Percentiles rank a stretch among this genome's conserved stretches.
Conservation (phyloP, 306 rosid species). For the Cajanus cajan region DNA sequence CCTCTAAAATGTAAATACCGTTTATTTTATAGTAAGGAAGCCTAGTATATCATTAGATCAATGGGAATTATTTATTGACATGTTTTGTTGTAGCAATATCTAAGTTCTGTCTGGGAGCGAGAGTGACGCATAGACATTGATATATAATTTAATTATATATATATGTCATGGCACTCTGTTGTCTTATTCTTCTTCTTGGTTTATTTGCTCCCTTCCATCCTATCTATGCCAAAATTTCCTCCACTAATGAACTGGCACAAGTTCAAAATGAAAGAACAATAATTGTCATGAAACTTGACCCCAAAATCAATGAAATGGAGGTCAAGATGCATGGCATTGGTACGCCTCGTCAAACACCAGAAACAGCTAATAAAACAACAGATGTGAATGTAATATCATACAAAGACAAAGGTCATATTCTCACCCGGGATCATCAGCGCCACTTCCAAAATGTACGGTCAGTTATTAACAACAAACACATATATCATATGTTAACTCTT, state of each 20-base stretch:
- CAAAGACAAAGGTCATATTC: background rate
- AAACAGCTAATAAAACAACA: constrained; percentile 23
- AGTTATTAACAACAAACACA: background rate
- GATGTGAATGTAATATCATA: background rate
- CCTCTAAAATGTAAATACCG: background rate
- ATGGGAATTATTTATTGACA: background rate
- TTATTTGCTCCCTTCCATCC: constrained; percentile 10
- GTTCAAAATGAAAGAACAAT: background rate
- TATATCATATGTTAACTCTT: background rate
- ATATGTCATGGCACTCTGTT: constrained; percentile 25
- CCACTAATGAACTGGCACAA: background rate
- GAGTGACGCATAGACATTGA: too few species aligned
- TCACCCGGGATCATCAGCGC: constrained; percentile 5
- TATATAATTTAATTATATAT: too few species aligned
- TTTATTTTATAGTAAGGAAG: constrained; percentile 15
- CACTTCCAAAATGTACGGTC: constrained; percentile 46
- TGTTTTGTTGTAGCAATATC: background rate
- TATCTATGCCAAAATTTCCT: constrained; percentile 22
- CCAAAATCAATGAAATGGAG: constrained; percentile 18
- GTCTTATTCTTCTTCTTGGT: constrained; percentile 23
- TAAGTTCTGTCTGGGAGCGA: background rate
- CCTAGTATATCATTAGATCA: background rate
- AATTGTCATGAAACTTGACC: constrained; percentile 3
- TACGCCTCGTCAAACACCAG: too few species aligned
- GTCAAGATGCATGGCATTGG: constrained; percentile 12